Percentiles rank a stretch among this genome's conserved stretches.
phyloP scores from a whole-genome alignment of 495 filamentous ascomycete genomes.

The Cetradonia linearis region DNA sequence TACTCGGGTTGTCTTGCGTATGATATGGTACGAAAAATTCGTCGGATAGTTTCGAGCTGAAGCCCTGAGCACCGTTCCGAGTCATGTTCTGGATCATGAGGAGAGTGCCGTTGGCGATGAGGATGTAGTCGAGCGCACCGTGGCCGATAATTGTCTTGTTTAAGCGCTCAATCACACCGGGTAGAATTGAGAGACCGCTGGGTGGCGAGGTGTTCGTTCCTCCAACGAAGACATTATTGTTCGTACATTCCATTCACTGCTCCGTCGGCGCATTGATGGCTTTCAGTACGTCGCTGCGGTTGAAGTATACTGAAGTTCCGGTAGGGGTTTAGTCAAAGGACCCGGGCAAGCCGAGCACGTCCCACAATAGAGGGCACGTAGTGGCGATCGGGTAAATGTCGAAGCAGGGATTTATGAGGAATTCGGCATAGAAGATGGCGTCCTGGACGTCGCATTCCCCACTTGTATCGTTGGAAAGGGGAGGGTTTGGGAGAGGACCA shows the following conservation, averaged over 20 bases:
- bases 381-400: conserved; percentile 66
- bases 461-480: conserved; percentile 24
- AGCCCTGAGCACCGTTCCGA: conserved; percentile 63
- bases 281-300: conserved; percentile 61
- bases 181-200: conserved; percentile 44
- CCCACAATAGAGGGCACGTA: conserved; percentile 64
- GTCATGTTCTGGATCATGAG: conserved; percentile 78
- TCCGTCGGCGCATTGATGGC: conserved; percentile 59
- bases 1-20: conserved; percentile 29
- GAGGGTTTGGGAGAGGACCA: conserved; percentile 41
- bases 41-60: conserved; percentile 45
- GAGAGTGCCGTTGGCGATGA: conserved; percentile 55
- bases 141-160: conserved; percentile 61
- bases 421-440: conserved; percentile 45
- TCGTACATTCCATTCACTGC: conserved; percentile 53
- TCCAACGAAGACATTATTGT: conserved; percentile 44
- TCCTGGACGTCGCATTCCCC: conserved; percentile 48
- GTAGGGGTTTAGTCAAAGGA: conserved; percentile 38
- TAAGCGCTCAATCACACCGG: conserved; percentile 60
- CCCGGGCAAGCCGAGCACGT: conserved; percentile 65
- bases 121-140: conserved; percentile 52
- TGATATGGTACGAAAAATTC: conserved; percentile 60
- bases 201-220: conserved; percentile 39
- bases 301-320: conserved; percentile 62
- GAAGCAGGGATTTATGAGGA: conserved; percentile 66